Evolutionary conservation across 345 rosid species (phyloP).

Genomic region (Eucalyptus microcorys): DNA sequence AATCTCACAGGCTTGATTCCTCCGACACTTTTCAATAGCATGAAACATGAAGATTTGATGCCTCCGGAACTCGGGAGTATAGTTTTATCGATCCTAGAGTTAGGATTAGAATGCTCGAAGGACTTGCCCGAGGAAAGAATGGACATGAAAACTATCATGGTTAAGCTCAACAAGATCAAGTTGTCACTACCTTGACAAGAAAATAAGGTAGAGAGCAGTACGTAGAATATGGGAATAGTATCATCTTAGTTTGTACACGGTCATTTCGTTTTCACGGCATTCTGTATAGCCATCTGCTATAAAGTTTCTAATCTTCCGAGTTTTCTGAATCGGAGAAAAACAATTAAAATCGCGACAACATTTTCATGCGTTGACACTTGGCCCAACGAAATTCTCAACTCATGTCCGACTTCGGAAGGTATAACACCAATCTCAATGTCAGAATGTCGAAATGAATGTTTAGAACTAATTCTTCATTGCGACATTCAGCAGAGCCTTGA

Average conservation of each 20-base stretch:
- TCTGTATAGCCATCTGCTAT: neutral
- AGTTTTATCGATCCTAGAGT: neutral
- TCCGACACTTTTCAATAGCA: neutral
- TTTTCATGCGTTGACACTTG: too few relatives aligned
- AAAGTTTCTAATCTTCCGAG: neutral
- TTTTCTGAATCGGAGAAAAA: neutral
- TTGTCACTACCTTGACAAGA: neutral
- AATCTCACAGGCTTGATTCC: neutral
- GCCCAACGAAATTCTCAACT: too few relatives aligned
- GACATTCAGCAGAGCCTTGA: too few relatives aligned
- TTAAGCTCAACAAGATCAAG: neutral
- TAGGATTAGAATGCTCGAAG: neutral
- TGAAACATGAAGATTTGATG: accelerated
- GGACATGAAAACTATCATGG: neutral
- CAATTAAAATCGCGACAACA: too few relatives aligned
- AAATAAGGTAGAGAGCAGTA: neutral
- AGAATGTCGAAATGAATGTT: too few relatives aligned
- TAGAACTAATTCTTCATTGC: too few relatives aligned
- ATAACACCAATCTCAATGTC: too few relatives aligned
- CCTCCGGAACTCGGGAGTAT: neutral
- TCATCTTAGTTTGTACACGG: neutral
- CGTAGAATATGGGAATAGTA: neutral
- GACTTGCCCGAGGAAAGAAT: neutral
- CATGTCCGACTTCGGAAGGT: neutral
- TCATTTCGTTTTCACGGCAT: neutral